These are phyloP conservation scores for Blepharisma stoltei DNA, from an alignment of 73 alveolate genomes.

Conservation along the genomic window DNA sequence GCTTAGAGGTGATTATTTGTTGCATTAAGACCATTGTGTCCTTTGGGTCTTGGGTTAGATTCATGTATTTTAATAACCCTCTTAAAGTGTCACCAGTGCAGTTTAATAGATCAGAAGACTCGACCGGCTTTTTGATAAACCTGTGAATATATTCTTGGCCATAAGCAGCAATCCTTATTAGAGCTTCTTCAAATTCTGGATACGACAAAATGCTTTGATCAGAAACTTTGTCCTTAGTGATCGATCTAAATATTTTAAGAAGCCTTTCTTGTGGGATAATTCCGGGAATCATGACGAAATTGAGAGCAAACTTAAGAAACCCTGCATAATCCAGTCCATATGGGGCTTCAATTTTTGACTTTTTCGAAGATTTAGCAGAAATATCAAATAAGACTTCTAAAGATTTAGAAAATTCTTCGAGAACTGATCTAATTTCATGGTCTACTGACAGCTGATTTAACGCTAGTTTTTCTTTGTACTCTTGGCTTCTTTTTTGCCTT, in stretches of 20 bases:
- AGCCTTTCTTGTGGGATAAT: not conserved
- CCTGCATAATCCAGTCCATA: not conserved
- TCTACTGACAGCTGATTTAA: no score
- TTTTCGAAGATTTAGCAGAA: no score
- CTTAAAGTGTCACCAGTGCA: not conserved
- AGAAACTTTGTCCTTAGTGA: not conserved
- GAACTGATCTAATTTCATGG: no score
- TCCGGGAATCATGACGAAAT: constrained; percentile 2
- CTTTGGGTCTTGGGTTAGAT: not conserved
- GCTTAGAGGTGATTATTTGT: no score
- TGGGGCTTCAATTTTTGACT: not conserved
- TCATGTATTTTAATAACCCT: constrained; percentile 2
- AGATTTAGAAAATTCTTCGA: no score
- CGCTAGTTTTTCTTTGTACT: no score
- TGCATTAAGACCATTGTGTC: not conserved
- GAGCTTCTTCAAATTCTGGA: not conserved
- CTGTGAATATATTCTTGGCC: not conserved
- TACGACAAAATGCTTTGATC: not conserved
- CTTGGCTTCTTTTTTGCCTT: no score
- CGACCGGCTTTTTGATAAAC: not conserved
- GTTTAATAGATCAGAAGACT: not conserved
- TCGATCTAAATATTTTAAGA: not conserved
- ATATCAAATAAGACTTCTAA: no score
- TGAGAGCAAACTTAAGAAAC: not conserved
- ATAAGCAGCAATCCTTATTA: not conserved